Conservation (phyloP, 371 early-diverging fungal genomes). For the Apophysomyces trapeziformis region DNA sequence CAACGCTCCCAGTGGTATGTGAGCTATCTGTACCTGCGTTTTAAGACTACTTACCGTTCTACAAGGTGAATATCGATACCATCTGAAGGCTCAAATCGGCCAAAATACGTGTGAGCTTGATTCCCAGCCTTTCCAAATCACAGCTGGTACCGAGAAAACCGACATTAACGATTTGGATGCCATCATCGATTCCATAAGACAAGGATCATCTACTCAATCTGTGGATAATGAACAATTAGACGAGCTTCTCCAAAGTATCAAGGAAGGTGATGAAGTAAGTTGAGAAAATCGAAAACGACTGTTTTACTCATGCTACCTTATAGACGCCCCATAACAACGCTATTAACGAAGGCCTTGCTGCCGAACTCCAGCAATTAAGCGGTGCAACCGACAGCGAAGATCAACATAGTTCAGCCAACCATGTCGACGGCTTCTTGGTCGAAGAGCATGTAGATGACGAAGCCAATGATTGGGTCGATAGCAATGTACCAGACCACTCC, state of each 20-base stretch:
- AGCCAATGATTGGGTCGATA: not conserved
- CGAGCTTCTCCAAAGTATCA: not conserved
- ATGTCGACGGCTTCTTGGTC: not conserved
- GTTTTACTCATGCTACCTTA: not conserved
- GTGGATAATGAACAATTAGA: not conserved
- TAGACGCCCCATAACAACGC: not conserved
- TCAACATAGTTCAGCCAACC: not conserved
- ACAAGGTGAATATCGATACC: slow-evolving; percentile 4
- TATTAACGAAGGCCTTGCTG: not conserved
- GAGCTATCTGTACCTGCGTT: not conserved
- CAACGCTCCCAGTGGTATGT: not conserved
- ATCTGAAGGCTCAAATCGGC: not conserved
- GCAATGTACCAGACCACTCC: not conserved
- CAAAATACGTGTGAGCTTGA: not conserved
- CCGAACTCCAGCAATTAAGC: not conserved
- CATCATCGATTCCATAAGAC: not conserved
- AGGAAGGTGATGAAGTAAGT: not conserved
- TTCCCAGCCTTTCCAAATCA: not conserved
- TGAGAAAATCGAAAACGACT: too few species aligned
- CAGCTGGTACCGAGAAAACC: not conserved
- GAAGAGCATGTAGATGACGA: not conserved
- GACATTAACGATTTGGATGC: not conserved
- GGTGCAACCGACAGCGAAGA: not conserved
- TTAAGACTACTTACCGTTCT: not conserved
- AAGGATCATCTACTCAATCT: not conserved